These are phyloP conservation scores for Cucumis hystrix DNA, from an alignment of 306 rosid genomes.

Conservation along the genomic window DNA sequence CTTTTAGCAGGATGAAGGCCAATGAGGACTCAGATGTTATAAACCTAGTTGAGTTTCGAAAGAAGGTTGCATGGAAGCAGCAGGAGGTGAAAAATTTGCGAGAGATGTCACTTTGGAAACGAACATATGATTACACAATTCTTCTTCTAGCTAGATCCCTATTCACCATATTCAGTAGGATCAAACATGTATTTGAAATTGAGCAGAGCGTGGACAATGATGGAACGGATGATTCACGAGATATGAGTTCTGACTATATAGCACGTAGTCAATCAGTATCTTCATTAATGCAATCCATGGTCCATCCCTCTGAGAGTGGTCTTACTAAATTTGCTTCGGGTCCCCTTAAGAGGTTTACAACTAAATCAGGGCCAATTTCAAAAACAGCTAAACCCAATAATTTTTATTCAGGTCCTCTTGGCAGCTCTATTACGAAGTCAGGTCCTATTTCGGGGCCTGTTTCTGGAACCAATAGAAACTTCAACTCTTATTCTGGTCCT, in stretches of 20 bases:
- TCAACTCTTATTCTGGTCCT: conserved; percentile 68
- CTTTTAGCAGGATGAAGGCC: conserved; percentile 60
- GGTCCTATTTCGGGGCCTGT: conserved; percentile 52
- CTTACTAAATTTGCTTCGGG: conserved; percentile 78
- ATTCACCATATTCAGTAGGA: conserved; percentile 58
- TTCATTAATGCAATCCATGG: conserved; percentile 50
- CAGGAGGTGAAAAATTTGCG: conserved; percentile 65
- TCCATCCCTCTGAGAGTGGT: conserved; percentile 28
- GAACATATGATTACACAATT: conserved; percentile 65
- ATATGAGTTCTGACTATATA: conserved; percentile 31
- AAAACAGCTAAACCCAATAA: conserved; percentile 24
- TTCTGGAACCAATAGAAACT: conserved; percentile 29
- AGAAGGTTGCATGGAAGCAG: conserved; percentile 67
- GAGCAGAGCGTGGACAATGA: conserved; percentile 29
- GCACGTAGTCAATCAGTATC: conserved; percentile 62
- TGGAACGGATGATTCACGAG: conserved; percentile 25
- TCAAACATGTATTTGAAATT: conserved; percentile 65
- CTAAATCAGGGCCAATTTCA: conserved; percentile 28
- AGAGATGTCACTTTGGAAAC: conserved; percentile 69
- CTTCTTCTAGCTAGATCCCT: conserved; percentile 61
- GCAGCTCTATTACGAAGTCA: conserved; percentile 38
- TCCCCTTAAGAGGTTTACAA: conserved; percentile 45
- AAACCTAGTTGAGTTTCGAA: conserved; percentile 56
- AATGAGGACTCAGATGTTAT: conserved; percentile 31
- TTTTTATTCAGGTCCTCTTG: conserved; percentile 64